A percentile compares a stretch with the other conserved stretches of the same genome.
These are phyloP conservation scores for Candida sanyaensis DNA, from an alignment of 1,139 yeast species.

Conservation along the genomic window DNA sequence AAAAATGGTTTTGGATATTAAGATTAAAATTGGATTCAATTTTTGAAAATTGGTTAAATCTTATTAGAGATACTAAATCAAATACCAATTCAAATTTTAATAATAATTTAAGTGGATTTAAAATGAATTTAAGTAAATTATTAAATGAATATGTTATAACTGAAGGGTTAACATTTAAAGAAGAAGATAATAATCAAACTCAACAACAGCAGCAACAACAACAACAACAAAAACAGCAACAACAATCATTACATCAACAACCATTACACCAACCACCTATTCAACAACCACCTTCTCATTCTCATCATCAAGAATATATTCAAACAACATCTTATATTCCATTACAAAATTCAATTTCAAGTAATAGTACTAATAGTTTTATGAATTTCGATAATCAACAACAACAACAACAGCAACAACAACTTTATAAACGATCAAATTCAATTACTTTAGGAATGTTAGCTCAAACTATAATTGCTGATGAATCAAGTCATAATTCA, in stretches of 20 bases:
- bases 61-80: slow-evolving; percentile 13
- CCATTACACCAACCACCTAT: not conserved
- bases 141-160: slow-evolving; percentile 17
- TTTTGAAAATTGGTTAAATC: slow-evolving; percentile 29
- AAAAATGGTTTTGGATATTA: slow-evolving; percentile 29
- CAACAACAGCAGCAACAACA: not conserved
- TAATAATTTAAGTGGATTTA: slow-evolving; percentile 18
- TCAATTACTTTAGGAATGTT: slow-evolving; percentile 15
- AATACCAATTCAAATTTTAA: slow-evolving; percentile 6
- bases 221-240: slow-evolving; percentile 2
- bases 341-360: slow-evolving; percentile 1
- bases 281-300: not conserved
- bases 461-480: slow-evolving; percentile 8
- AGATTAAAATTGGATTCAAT: slow-evolving; percentile 26
- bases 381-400: not conserved
- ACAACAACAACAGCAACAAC: not conserved
- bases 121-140: slow-evolving; percentile 17
- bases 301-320: slow-evolving; percentile 4
- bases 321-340: slow-evolving; percentile 2
- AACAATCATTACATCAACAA: not conserved
- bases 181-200: slow-evolving; percentile 7
- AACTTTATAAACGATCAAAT: slow-evolving; percentile 12
- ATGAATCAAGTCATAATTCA: slow-evolving; percentile 6
- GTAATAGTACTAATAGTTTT: slow-evolving; percentile 5
- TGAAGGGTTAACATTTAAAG: slow-evolving; percentile 12